phyloP scores from a whole-genome alignment of 164 flowering plant genomes.

The Cinnamomum micranthum region DNA sequence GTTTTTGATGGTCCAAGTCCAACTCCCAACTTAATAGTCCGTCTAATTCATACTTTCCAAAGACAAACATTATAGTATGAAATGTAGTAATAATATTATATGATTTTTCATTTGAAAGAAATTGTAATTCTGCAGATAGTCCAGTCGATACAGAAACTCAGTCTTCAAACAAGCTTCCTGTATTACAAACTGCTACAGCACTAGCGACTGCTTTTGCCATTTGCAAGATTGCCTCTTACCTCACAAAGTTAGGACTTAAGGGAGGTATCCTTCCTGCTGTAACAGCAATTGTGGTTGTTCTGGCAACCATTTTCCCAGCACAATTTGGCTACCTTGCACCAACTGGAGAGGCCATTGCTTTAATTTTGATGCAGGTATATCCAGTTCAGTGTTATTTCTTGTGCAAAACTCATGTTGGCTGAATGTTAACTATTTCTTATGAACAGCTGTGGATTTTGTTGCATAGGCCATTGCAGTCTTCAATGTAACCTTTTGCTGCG shows the following conservation, averaged over 20 bases:
- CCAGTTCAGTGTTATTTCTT: not conserved
- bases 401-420: not conserved
- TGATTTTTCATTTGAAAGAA: slow-evolving; percentile 1
- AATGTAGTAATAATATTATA: not conserved
- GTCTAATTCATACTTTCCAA: too few relatives aligned
- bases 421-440: not conserved
- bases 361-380: slow-evolving; percentile 75
- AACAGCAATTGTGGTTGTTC: slow-evolving; percentile 60
- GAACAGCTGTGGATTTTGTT: too few relatives aligned
- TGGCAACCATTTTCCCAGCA: slow-evolving; percentile 62
- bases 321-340: slow-evolving; percentile 66
- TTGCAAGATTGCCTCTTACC: slow-evolving; percentile 47
- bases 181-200: slow-evolving; percentile 65
- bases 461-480: too few relatives aligned
- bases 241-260: slow-evolving; percentile 42
- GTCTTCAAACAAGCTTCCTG: slow-evolving; percentile 36
- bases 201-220: slow-evolving; percentile 63
- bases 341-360: slow-evolving; percentile 65
- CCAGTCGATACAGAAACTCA: slow-evolving; percentile 18
- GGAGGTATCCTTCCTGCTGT: slow-evolving; percentile 67
- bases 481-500: too few relatives aligned
- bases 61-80: too few relatives aligned
- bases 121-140: slow-evolving; percentile 39
- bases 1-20: too few relatives aligned
- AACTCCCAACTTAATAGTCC: too few relatives aligned